Base-by-base conservation (phyloP, 768 basidiomycete genomes). In the Tephrocybe sp. region DNA sequence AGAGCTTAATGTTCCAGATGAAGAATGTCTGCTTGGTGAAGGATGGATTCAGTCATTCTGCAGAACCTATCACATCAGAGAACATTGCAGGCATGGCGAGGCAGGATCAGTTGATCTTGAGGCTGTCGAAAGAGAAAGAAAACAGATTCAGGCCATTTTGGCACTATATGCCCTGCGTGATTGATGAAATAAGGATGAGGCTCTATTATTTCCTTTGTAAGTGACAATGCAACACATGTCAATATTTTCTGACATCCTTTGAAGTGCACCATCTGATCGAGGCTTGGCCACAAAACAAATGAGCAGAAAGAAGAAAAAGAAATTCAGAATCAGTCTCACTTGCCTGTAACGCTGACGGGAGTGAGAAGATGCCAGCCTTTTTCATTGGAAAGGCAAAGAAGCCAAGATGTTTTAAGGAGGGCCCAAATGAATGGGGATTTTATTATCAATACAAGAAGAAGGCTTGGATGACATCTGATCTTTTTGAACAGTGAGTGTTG, bases 291-390 rank as follows among this genome's bases (percentile, higher is more conserved):
- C 55, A 17, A 46, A 62, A 30, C 63, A 61, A 48, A 65, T 70
- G 68, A 61, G 55, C 50, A 67, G 68, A 6, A 67, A 69, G 52
- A 72, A 71, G 52, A 54, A 48, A n/a, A n/a, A n/a, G n/a, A n/a
- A n/a, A n/a, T n/a, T n/a, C n/a, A n/a, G n/a, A n/a, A n/a, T n/a
- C n/a, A 23, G 13, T 44, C 3, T 20, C 43, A 23, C 17, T 44
- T n/a, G n/a, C 43, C 9, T 22, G 19, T 26, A 44, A 69, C 56
- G 62, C 65, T 3, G 59, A 65, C 48, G 67, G 69, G 3, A 61
- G 51, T 32, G 69, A 72, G 47, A 68, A 69, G 47, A 51, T 68
- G 5, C 49, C 51, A 0, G 36, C 56, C 5, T 45, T 75, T 30
- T 67, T 62, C 56, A 75, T 75, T 59, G 70, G 72, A 11, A 69